Base-by-base conservation (phyloP, 116 monocot genomes). In the Posidonia oceanica region DNA sequence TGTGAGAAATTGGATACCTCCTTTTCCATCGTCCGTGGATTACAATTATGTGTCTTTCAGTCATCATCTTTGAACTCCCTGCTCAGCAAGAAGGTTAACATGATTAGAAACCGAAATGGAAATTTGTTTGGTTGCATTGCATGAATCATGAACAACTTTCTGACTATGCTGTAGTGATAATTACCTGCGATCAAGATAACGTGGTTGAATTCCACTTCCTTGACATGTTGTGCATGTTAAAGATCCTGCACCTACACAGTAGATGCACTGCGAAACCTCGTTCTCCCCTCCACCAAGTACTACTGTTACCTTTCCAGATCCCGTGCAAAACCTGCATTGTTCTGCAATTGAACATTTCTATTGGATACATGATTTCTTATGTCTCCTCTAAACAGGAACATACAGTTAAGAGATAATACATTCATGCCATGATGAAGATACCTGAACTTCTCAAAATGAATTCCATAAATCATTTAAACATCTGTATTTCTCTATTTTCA, bases 181-280 rank as follows among this genome's bases (percentile, higher is more conserved):
- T 41, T 76, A 89, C 90, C 90, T 87, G 64, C 94, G 85, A 70
- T 94, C 94, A 64, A 94, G 87, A 80, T 90, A 94, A 55, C 94
- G 94, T 54, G 94, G 94, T 74, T 94, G 94, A 74, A 94, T 85
- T 16, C 94, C 87, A 21, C 73, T 72, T 36, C 94, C 94, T 81
- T 94, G 94, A 70, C 94, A 94, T 42, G 94, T 94, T 39, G 90
- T 90, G 77, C 94, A 94, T 23, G 94, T 87, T 61, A 85, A 77
- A 18, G 90, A 72, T 54, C 94, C 94, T 14, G 75, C 85, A 39
- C 94, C 94, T 0, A 82, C 94, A 55, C 90, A 94, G 67, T 94
- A 90, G 72, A 90, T 81, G 74, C 94, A 94, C 23, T 74, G 74
- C 41, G 94, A 94, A 59, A 80, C 80, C 66, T 94, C 94, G 17